Conservation (phyloP, 2,329 filamentous ascomycete genomes). For the Fusarium nygamai region DNA sequence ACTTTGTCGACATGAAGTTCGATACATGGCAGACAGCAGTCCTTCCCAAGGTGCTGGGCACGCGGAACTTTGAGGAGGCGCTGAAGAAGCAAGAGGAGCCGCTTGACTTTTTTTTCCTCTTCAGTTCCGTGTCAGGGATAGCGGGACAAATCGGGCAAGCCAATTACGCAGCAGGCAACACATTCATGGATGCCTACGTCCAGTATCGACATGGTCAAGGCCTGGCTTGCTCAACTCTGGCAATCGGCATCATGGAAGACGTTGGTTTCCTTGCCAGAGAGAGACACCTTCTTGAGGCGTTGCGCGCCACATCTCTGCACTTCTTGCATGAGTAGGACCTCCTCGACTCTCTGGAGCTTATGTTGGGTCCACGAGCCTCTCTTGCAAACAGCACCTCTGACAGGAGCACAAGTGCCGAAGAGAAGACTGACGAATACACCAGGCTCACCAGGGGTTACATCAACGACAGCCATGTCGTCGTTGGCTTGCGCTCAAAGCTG, state of each 20-base stretch:
- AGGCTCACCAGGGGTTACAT: constrained; percentile 1
- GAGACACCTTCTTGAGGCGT: constrained; percentile 4
- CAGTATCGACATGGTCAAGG: constrained; percentile 48
- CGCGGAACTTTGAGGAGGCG: constrained; percentile 38
- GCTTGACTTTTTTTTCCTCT: constrained; percentile 52
- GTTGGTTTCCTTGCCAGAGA: constrained; percentile 7
- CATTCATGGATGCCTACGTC: constrained; percentile 53
- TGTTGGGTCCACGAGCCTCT: constrained; percentile 5
- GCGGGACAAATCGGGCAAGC: constrained; percentile 50
- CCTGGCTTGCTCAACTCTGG: constrained; percentile 34
- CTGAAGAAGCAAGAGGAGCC: neutral
- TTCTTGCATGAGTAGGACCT: constrained; percentile 6
- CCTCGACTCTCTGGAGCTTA: neutral
- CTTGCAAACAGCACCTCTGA: neutral
- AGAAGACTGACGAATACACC: neutral
- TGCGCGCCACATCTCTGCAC: neutral
- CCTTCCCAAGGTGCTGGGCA: constrained; percentile 1
- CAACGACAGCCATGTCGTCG: neutral
- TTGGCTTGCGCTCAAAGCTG: constrained; percentile 7
- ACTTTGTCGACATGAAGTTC: constrained; percentile 10
- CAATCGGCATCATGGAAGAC: constrained; percentile 12
- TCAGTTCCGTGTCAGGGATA: constrained; percentile 49
- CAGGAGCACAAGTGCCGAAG: neutral
- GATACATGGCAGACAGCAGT: constrained; percentile 7
- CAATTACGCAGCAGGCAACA: constrained; percentile 56